These are phyloP conservation scores for Debaryomyces nepalensis DNA, from an alignment of 1,139 yeast species.

Conservation along the genomic window DNA sequence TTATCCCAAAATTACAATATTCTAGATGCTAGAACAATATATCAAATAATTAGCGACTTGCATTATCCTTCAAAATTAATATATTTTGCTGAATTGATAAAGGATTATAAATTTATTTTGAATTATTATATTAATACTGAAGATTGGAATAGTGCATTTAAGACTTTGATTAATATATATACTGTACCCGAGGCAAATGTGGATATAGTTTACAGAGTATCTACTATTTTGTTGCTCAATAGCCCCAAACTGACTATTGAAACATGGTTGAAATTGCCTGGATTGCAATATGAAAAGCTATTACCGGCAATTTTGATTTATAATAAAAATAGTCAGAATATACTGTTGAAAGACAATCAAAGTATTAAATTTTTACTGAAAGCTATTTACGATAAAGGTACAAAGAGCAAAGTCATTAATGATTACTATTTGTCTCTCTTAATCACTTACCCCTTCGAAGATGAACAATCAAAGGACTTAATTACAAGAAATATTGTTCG, in stretches of 20 bases:
- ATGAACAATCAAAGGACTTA: conserved; percentile 40
- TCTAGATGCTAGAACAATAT: conserved; percentile 68
- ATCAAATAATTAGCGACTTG: conserved; percentile 71
- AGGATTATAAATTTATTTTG: conserved; percentile 72
- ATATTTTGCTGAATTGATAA: conserved; percentile 66
- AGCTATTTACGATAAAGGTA: conserved; percentile 57
- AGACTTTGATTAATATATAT: conserved; percentile 55
- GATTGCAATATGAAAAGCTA: conserved; percentile 59
- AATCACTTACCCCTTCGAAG: conserved; percentile 54
- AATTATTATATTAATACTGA: conserved; percentile 69
- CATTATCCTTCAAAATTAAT: conserved; percentile 68
- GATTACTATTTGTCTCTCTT: conserved; percentile 76
- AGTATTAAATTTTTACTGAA: conserved; percentile 68
- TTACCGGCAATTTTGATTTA: conserved; percentile 79
- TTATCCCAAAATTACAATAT: conserved; percentile 50
- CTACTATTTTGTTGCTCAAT: conserved; percentile 71
- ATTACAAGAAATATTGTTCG: conserved; percentile 33
- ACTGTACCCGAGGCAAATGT: conserved; percentile 37
- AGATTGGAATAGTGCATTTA: conserved; percentile 76
- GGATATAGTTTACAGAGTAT: conserved; percentile 61
- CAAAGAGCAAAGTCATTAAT: conserved; percentile 58
- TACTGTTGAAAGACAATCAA: conserved; percentile 53
- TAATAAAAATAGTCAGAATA: conserved; percentile 47
- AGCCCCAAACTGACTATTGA: conserved; percentile 73
- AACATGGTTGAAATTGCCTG: conserved; percentile 69